Conservation (phyloP, 495 filamentous ascomycete species). For the Neurospora discreta region DNA sequence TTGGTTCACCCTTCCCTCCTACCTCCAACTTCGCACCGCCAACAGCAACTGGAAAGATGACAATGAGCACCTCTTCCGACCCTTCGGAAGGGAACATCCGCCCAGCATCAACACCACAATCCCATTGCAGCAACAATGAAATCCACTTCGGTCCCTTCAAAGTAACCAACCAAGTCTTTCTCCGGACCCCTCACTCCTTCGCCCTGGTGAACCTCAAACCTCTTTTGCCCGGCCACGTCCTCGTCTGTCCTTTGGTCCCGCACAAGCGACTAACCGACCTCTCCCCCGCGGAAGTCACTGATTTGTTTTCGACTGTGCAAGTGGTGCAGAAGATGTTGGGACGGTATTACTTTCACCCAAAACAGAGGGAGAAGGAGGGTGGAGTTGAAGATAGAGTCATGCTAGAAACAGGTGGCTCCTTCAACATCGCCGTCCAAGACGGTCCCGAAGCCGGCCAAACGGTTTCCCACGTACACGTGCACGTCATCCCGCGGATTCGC, state of each 20-base stretch:
- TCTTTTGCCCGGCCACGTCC: slow-evolving; percentile 84
- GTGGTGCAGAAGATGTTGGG: slow-evolving; percentile 69
- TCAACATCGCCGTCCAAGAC: slow-evolving; percentile 94
- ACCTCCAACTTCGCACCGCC: not conserved
- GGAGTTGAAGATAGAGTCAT: not conserved
- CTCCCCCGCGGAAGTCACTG: slow-evolving; percentile 57
- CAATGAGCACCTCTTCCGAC: not conserved
- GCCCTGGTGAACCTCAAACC: slow-evolving; percentile 92
- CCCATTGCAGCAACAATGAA: not conserved
- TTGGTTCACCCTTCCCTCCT: not conserved
- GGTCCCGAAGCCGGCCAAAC: slow-evolving; percentile 78
- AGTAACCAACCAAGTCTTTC: slow-evolving; percentile 69
- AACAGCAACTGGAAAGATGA: not conserved
- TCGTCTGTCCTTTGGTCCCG: slow-evolving; percentile 55
- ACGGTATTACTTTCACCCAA: slow-evolving; percentile 41
- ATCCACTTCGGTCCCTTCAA: slow-evolving; percentile 55
- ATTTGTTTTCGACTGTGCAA: slow-evolving; percentile 78
- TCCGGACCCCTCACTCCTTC: slow-evolving; percentile 65
- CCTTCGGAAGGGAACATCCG: not conserved
- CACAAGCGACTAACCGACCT: slow-evolving; percentile 70
- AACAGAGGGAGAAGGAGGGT: not conserved
- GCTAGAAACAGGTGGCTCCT: slow-evolving; percentile 33
- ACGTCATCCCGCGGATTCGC: slow-evolving; percentile 70
- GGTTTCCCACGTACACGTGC: slow-evolving; percentile 84
- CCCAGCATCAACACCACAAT: not conserved